phyloP scores from a whole-genome alignment of 495 filamentous ascomycete genomes.

The Penicillium maclennaniae region DNA sequence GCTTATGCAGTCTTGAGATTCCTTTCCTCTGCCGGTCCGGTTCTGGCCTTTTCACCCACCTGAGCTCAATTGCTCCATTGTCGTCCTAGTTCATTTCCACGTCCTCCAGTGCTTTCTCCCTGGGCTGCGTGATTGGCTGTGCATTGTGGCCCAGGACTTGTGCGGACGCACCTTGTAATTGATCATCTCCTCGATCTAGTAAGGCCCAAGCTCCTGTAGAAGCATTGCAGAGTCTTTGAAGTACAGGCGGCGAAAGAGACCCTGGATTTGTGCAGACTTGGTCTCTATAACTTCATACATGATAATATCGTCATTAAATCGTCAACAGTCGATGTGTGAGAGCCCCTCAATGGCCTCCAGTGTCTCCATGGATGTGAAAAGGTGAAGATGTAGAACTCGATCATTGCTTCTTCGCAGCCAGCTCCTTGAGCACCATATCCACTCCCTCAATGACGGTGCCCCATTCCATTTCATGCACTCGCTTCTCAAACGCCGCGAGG shows the following conservation, averaged over 20 bases:
- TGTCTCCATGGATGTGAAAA: neutral
- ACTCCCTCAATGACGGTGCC: slow-evolving; percentile 66
- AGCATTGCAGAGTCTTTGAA: neutral
- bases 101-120: neutral
- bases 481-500: slow-evolving; percentile 60
- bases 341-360: neutral
- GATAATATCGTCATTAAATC: slow-evolving; percentile 28
- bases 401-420: slow-evolving; percentile 30
- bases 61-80: neutral
- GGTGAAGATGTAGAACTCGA: neutral
- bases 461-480: slow-evolving; percentile 71
- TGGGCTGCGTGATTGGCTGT: neutral
- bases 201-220: neutral
- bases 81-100: no score
- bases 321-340: slow-evolving; percentile 13
- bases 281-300: slow-evolving; percentile 19
- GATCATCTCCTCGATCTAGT: neutral
- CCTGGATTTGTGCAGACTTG: neutral
- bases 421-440: slow-evolving; percentile 50
- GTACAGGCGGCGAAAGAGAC: neutral
- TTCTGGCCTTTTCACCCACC: neutral
- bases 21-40: neutral
- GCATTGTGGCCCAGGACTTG: neutral
- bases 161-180: neutral
- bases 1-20: no score